Base-by-base conservation (phyloP, 306 rosid species). In the Castanea mollissima region DNA sequence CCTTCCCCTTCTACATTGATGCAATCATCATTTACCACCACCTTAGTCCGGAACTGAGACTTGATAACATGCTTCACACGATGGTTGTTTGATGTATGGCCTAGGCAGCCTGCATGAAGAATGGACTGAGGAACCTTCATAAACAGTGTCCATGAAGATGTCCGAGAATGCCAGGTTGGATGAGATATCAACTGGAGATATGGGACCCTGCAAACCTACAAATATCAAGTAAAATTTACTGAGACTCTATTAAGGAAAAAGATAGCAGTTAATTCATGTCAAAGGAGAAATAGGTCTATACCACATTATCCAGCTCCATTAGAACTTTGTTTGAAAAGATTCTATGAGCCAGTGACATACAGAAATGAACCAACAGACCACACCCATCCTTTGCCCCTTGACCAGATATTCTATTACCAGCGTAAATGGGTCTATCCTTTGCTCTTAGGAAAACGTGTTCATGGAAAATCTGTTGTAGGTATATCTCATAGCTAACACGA, bases 111-210 rank as follows among this genome's bases (percentile, higher is more conserved):
- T 25, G 85, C 85, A 60, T 72, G 90, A 63, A 91, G 87, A 74
- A 90, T 84, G 69, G 97, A 87, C 46, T 74, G 87, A 71, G 97
- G 94, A 87, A 94, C 85, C 82, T 89, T 92, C 91, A 93, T 84
- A 83, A 69, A 77, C 23, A 92, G 81, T n/a, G 92, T 91, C 98
- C 99, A 95, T 11, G 98, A 91, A 10, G 98, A 95, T 20, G 87
- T 83, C 25, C 97, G 91, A 82, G 94, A 95, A 84, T 91, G 88
- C 99, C 99, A 90, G 2, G 99, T 90, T 55, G 94, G 96, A 79
- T 95, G 89, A 70, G 97, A 90, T 78, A 83, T 80, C 79, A 93
- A 69, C 83, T 90, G 91, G 73, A 91, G 89, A 91, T 86, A 93
- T 52, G 94, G 96, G 74, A 90, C 93, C 60, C 86, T 90, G 82